Evolutionary conservation across 768 basidiomycete genomes (phyloP), one percentile per base, ranked within the genome.

Genomic region (Suillus alpinus): DNA sequence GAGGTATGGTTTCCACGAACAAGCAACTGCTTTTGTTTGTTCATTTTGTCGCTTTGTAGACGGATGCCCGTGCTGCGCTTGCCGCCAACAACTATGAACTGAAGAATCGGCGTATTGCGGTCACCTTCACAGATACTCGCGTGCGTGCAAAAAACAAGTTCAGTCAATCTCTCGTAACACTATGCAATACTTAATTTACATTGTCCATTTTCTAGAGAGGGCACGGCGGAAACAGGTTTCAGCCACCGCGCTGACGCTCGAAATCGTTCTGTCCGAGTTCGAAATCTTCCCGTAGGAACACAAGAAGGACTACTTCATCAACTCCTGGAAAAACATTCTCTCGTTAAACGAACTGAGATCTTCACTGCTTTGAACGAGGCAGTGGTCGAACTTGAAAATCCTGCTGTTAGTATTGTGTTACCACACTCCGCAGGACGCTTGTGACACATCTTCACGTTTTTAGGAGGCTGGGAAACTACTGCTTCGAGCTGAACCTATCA

Each of bases 251-350:
- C 80, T 13, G 92, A 89, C 58, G 73, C 78, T 6, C 83, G 83
- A 51, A 86, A 78, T 63, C 86, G 93, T 18, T 91, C 91, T 20
- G 80, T 98, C 8, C 86, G 90, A 9, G 76, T 98, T 56, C 83
- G 80, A 23, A 87, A 87, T 56, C 80, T 99, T 23, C 92, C 93
- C 16, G 68, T 83, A 3, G 84, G 78, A 10, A 87, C 92, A 5
- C 92, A 97, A 69, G 97, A 98, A 69, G 96, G 92, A 2, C 77
- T 98, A 1, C 74, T 99, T 29, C 96, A 99, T 66, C 97, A 98
- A 77, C 77, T 79, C 0, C 75, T 99, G 4, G 93, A 95, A 71
- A 96, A 94, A 73, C 71, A 89, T 43, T 84, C 84, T 0, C 72
- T 77, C 3, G 83, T 92, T 43, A 86, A 83, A 56, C 85, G 94